These are phyloP conservation scores for Grammothele lineata DNA, from an alignment of 768 basidiomycete species.

Conservation along the genomic window DNA sequence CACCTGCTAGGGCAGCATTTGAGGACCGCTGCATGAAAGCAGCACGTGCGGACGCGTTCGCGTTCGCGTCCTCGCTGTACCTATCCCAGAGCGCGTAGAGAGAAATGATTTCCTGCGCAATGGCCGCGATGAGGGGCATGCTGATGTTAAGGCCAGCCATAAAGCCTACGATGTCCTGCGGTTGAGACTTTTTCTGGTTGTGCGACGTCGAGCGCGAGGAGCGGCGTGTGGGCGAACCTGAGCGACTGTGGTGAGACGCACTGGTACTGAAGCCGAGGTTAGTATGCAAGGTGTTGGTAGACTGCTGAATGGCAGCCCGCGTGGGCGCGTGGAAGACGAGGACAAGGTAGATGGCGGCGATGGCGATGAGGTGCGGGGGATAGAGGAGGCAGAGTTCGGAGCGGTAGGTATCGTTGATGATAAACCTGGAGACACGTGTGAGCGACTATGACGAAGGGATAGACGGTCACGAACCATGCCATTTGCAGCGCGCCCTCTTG, in stretches of 20 bases:
- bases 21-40: slow-evolving; percentile 12
- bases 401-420: slow-evolving; percentile 95
- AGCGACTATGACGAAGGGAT: background rate
- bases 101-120: slow-evolving; percentile 88
- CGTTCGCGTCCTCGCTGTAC: slow-evolving; percentile 62
- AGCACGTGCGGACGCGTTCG: slow-evolving; percentile 14
- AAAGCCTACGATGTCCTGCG: slow-evolving; percentile 73
- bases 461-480: slow-evolving; percentile 66
- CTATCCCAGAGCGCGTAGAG: slow-evolving; percentile 87
- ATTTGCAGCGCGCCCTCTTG: slow-evolving; percentile 78
- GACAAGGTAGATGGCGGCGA: slow-evolving; percentile 87
- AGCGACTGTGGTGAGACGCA: slow-evolving; percentile 5
- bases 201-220: slow-evolving; percentile 45
- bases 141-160: slow-evolving; percentile 85
- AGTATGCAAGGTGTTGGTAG: slow-evolving; percentile 27
- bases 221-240: slow-evolving; percentile 38
- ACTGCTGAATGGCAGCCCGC: slow-evolving; percentile 39
- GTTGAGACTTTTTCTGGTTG: slow-evolving; percentile 33
- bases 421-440: slow-evolving; percentile 55
- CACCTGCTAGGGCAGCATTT: too few species aligned
- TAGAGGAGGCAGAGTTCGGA: slow-evolving; percentile 92
- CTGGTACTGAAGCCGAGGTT: slow-evolving; percentile 10
- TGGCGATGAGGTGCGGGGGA: slow-evolving; percentile 91
- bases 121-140: slow-evolving; percentile 72
- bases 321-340: slow-evolving; percentile 68